Evolutionary conservation across 257 asterid species (phyloP), one percentile per base, ranked within the genome.

Genomic region (Ilex aquifolium): DNA sequence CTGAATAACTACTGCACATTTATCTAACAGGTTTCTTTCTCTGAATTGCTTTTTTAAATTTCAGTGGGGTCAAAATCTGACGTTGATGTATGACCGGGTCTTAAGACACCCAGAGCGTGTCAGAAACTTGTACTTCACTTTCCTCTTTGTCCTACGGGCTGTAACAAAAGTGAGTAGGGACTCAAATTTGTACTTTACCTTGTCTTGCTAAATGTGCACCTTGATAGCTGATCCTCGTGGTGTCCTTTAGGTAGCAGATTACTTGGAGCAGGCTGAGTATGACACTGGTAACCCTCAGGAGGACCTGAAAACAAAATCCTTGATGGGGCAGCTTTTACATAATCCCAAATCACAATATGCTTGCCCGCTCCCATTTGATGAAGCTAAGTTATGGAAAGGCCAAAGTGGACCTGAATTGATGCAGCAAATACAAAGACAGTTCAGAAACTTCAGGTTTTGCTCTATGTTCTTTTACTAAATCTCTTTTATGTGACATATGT

Each of bases 311-410:
- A 76, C 91, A 27, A 73, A 76, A 66, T 65, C 74, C 62, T 32
- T 64, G 74, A 60, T 83, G 79, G 72, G 74, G 58, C 82, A 74
- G 76, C 61, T 86, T 68, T 77, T 84, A 63, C 49, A 70, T 46
- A 71, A 84, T 65, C 69, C 58, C 56, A 64, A 78, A 67, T 77
- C 82, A 61, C 82, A 60, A 63, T 70, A 78, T 59, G 82, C 95
- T 12, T 84, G 91, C 64, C 87, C 88, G 0, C 63, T 77, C 71
- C 95, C 91, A 63, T 86, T 86, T 55, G 85, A 83, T 58, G 95
- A 83, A 74, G 91, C 85, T 50, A 74, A 76, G 67, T n/a, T 84
- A 62, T 86, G 95, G 91, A 76, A 84, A 82, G 89, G 95, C 32
- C 80, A 80, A 76, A 77, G 80, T 68, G 89, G 85, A 60, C 85